Evolutionary conservation across 805 yeast species (phyloP), one percentile per base, ranked within the genome.

Genomic region (Myxozyma mucilagina): DNA sequence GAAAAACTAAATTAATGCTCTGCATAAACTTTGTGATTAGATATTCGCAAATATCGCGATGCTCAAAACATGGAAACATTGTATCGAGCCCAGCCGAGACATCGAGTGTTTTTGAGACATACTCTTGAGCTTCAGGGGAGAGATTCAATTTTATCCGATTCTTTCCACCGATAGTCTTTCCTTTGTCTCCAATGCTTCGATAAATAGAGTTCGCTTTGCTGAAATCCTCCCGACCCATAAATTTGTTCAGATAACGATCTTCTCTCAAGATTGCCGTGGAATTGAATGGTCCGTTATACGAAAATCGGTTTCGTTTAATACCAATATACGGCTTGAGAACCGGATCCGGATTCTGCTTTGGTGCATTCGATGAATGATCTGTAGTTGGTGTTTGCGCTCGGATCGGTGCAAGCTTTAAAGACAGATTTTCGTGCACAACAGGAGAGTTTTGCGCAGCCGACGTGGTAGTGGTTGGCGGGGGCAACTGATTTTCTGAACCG

Each of bases 1-100:
- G 68, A 44, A 57, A 64, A n/a, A 68, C 50, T 32, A 60, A 52
- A 56, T 70, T 70, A 29, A 67, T 61, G 4, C 61, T 58, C 39
- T 51, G 50, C 41, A 69, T 52, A 53, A 60, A 70, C 35, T 66
- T 58, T 29, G 60, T 62, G 35, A 67, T 57, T 31, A 69, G 54
- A 34, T 59, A 63, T 29, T 67, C 65, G 43, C 69, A 65, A 9
- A 70, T 16, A 29, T 52, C 60, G 4, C 67, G 57, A 18, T 67
- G 67, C 24, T 68, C 70, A 13, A 65, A 48, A 18, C 58, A 63
- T 13, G 67, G 67, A 45, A 63, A 63, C 47, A 52, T 41, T 35
- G 38, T 14, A 8, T 20, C 41, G 13, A 43, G 39, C 14, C 56
- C 51, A 6, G 55, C 56, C 14, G 38, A 13, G 13, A 44, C 49